phyloP scores from a whole-genome alignment of 2,329 filamentous ascomycete species.

The Penicillium sclerotigenum region DNA sequence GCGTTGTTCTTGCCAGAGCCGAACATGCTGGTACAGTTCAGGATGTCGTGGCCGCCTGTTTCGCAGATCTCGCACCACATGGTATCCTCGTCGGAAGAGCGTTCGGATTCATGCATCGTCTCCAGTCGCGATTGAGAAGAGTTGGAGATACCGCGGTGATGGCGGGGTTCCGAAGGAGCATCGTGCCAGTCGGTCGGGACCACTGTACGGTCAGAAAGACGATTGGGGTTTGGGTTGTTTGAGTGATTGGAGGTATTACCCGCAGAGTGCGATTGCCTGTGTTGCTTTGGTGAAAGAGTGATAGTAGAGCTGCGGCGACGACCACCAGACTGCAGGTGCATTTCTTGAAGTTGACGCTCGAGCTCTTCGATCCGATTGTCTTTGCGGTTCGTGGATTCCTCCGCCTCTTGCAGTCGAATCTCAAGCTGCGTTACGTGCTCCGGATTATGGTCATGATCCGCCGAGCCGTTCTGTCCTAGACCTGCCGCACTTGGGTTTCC shows the following conservation, averaged over 20 bases:
- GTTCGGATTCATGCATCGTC: slow-evolving; percentile 43
- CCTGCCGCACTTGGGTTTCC: slow-evolving; percentile 42
- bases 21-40: slow-evolving; percentile 92
- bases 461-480: slow-evolving; percentile 29
- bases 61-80: slow-evolving; percentile 97
- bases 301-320: slow-evolving; percentile 38
- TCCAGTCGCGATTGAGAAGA: slow-evolving; percentile 34
- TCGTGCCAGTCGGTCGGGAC: slow-evolving; percentile 44
- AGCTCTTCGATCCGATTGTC: slow-evolving; percentile 75
- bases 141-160: slow-evolving; percentile 27
- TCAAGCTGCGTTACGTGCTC: slow-evolving; percentile 67
- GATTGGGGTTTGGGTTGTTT: slow-evolving; percentile 36
- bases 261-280: slow-evolving; percentile 30
- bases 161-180: slow-evolving; percentile 24
- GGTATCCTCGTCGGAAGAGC: slow-evolving; percentile 67
- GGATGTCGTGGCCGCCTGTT: slow-evolving; percentile 83
- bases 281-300: slow-evolving; percentile 34
- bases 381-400: slow-evolving; percentile 69
- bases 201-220: slow-evolving; percentile 43
- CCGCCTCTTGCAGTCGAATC: slow-evolving; percentile 74
- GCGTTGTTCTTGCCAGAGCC: slow-evolving; percentile 38
- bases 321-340: slow-evolving; percentile 28
- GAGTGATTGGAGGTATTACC: slow-evolving; percentile 26
- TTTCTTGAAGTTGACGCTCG: slow-evolving; percentile 67
- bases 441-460: slow-evolving; percentile 43